Conservation (phyloP, 2,329 filamentous ascomycete genomes). For the Ascocoryne sarcoides region DNA sequence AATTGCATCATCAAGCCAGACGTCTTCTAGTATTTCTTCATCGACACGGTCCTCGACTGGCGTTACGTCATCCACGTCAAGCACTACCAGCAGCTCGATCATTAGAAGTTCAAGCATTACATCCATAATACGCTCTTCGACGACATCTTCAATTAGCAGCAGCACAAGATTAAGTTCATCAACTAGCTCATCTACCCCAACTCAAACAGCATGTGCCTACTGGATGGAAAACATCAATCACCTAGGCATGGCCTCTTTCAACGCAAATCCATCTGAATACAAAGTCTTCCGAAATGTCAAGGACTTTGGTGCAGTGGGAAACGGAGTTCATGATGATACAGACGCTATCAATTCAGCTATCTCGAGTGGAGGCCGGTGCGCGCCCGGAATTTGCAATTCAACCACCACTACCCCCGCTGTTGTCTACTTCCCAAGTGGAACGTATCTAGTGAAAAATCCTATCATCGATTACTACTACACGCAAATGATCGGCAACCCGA, state of each 20-base stretch:
- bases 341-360: slow-evolving; percentile 1
- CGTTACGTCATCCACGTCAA: neutral
- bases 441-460: slow-evolving; percentile 21
- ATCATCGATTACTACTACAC: slow-evolving; percentile 21
- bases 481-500: slow-evolving; percentile 24
- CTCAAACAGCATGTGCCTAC: slow-evolving; percentile 5
- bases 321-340: slow-evolving; percentile 1
- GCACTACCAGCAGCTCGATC: neutral
- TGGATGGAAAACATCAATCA: slow-evolving; percentile 17
- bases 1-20: neutral
- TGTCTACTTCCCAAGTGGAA: slow-evolving; percentile 23
- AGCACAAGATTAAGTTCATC: neutral
- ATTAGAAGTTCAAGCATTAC: neutral
- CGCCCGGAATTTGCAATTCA: slow-evolving; percentile 42
- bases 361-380: slow-evolving; percentile 9
- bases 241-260: slow-evolving; percentile 16
- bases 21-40: neutral
- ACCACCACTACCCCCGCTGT: slow-evolving; percentile 39
- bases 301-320: neutral
- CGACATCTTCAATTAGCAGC: neutral
- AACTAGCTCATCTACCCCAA: neutral
- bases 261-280: neutral
- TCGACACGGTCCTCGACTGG: neutral
- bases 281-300: slow-evolving; percentile 2
- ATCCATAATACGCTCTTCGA: no score